A percentile compares a stretch with the other conserved stretches of the same genome.
phyloP scores from a whole-genome alignment of 371 early-diverging fungal species.

The Saksenaea oblongispora region DNA sequence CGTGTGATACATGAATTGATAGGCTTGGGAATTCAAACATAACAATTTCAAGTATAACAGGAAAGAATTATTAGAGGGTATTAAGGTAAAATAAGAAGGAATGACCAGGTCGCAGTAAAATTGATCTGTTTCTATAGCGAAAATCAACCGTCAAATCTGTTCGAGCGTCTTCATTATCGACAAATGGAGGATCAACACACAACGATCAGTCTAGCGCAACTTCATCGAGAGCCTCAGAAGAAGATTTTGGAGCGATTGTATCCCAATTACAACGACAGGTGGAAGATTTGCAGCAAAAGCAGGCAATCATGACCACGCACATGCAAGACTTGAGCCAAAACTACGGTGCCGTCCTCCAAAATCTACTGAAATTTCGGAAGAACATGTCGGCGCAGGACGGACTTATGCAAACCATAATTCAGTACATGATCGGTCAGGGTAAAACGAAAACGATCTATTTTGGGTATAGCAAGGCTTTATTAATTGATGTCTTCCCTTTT shows the following conservation, averaged over 20 bases:
- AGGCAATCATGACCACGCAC: slow-evolving; percentile 30
- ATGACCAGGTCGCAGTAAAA: not conserved
- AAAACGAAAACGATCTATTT: not conserved
- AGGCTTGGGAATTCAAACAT: slow-evolving; percentile 81
- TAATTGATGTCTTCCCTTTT: not conserved
- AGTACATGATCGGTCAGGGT: slow-evolving; percentile 36
- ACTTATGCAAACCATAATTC: slow-evolving; percentile 58
- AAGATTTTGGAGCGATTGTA: slow-evolving; percentile 24
- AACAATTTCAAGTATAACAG: slow-evolving; percentile 69
- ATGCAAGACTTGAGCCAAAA: slow-evolving; percentile 48
- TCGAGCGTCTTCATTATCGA: not conserved
- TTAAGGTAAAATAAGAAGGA: slow-evolving; percentile 32
- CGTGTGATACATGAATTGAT: not conserved
- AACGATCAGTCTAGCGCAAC: not conserved
- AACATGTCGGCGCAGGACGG: slow-evolving; percentile 60
- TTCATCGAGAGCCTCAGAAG: slow-evolving; percentile 4
- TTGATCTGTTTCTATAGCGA: slow-evolving; percentile 2
- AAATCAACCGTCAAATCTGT: not conserved
- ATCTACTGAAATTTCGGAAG: slow-evolving; percentile 52
- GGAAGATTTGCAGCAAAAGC: slow-evolving; percentile 34
- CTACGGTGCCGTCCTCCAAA: slow-evolving; percentile 56
- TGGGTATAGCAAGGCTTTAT: not conserved
- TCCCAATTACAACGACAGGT: slow-evolving; percentile 50
- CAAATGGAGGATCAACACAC: slow-evolving; percentile 1
- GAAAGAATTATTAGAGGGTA: slow-evolving; percentile 62